Evolutionary conservation across 495 filamentous ascomycete species (phyloP).

Genomic region (Penicillium atrosanguineum): DNA sequence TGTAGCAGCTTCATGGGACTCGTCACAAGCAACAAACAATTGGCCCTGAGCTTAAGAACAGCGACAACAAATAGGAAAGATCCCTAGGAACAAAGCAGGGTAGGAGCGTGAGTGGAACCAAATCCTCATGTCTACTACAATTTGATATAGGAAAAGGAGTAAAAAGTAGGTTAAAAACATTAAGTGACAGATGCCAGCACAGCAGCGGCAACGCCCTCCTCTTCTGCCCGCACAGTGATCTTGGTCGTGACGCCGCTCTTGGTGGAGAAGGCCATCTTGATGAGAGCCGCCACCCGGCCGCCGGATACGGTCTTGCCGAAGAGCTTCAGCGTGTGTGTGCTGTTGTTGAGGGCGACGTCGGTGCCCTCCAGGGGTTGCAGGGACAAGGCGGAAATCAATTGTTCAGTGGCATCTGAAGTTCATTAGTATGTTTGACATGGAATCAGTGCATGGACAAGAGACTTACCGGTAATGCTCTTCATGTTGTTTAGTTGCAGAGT

Average conservation of each 20-base stretch:
- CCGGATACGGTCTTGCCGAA: slow-evolving; percentile 94
- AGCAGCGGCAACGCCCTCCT: slow-evolving; percentile 83
- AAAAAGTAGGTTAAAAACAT: slow-evolving; percentile 27
- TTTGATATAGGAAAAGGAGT: slow-evolving; percentile 28
- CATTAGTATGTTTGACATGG: slow-evolving; percentile 32
- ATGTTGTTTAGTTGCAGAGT: slow-evolving; percentile 85
- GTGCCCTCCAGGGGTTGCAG: slow-evolving; percentile 93
- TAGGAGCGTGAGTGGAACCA: slow-evolving; percentile 1
- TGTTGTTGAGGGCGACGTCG: slow-evolving; percentile 80
- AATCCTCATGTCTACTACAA: slow-evolving; percentile 28
- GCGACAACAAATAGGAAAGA: slow-evolving; percentile 2
- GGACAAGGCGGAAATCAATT: slow-evolving; percentile 79
- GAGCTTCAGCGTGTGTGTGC: slow-evolving; percentile 91
- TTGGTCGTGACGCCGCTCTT: slow-evolving; percentile 94
- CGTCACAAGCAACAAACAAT: slow-evolving; percentile 16
- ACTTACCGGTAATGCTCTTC: slow-evolving; percentile 90
- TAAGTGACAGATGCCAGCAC: slow-evolving; percentile 84
- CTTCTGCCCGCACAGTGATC: slow-evolving; percentile 85
- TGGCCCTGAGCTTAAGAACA: slow-evolving; percentile 7
- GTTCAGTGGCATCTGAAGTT: slow-evolving; percentile 81
- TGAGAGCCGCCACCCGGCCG: slow-evolving; percentile 79
- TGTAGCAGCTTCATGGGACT: slow-evolving; percentile 20
- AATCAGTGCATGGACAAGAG: background rate
- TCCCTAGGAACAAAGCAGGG: background rate
- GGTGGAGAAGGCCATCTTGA: slow-evolving; percentile 90